Evolutionary conservation across 306 rosid genomes (phyloP).

Genomic region (Rubus parviflorus): DNA sequence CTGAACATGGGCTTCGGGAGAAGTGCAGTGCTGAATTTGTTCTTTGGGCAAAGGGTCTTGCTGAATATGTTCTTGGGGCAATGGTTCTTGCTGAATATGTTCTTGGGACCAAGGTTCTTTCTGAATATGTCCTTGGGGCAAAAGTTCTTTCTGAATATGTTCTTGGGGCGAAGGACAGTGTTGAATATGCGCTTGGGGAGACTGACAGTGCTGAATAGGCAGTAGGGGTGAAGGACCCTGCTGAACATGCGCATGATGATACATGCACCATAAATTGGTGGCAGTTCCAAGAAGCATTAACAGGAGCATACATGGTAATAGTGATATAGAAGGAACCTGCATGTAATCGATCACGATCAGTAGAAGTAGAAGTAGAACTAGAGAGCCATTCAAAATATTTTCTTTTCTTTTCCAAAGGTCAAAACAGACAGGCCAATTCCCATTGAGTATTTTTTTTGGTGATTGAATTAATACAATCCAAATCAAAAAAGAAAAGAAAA

Average conservation of each 20-base stretch:
- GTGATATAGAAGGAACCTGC: slow-evolving; percentile 44
- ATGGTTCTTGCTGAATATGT: not conserved
- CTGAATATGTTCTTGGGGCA: not conserved
- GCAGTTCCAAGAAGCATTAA: slow-evolving; percentile 42
- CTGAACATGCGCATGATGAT: slow-evolving; percentile 15
- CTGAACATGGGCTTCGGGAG: not conserved
- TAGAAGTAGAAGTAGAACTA: slow-evolving; percentile 12
- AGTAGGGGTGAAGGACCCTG: not conserved
- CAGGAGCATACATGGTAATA: slow-evolving; percentile 38
- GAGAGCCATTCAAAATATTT: not conserved
- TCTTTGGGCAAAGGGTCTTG: not conserved
- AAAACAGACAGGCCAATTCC: not conserved
- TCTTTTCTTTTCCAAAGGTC: not conserved
- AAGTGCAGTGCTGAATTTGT: not conserved
- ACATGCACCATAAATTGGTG: slow-evolving; percentile 29
- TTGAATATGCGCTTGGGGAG: slow-evolving; percentile 10
- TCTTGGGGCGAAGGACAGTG: not conserved
- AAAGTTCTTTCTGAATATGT: not conserved
- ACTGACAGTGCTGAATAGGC: not conserved
- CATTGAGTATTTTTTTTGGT: not conserved
- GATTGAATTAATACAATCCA: not conserved
- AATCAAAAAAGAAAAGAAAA: no score
- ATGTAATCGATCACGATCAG: slow-evolving; percentile 21
- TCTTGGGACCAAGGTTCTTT: not conserved
- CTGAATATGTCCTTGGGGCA: not conserved